Evolutionary conservation across 768 basidiomycete species (phyloP).

Genomic region (Lactifluus piperatus): DNA sequence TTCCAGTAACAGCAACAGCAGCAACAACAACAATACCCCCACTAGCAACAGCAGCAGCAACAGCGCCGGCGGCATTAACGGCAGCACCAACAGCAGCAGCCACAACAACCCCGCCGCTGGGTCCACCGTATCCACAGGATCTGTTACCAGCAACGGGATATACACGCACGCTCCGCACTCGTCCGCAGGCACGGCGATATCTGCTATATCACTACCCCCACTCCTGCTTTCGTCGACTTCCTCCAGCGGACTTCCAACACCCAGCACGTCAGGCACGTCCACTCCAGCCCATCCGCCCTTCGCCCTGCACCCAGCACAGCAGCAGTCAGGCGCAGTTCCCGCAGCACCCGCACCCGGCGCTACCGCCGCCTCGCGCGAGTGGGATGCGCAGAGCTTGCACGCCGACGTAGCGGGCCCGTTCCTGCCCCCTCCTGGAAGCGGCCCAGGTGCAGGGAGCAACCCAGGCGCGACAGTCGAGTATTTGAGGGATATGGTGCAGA

Average conservation of each 20-base stretch:
- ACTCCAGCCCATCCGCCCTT: conserved; percentile 21
- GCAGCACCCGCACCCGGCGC: background rate
- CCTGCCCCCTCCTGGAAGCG: background rate
- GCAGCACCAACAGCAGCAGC: background rate
- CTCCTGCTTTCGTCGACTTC: conserved; percentile 7
- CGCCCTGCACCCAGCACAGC: background rate
- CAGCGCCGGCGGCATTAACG: background rate
- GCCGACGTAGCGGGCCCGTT: conserved; percentile 28
- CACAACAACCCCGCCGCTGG: background rate
- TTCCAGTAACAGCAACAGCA: background rate
- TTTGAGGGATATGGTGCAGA: conserved; percentile 71
- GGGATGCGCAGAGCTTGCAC: conserved; percentile 64
- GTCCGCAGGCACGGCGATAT: background rate
- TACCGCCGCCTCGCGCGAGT: conserved; percentile 38
- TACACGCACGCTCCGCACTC: background rate
- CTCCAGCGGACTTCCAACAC: conserved; percentile 17
- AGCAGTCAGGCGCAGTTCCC: background rate
- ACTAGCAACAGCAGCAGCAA: background rate
- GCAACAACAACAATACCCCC: background rate
- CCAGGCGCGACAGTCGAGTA: conserved; percentile 67
- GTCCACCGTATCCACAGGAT: background rate
- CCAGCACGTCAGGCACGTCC: conserved; percentile 21
- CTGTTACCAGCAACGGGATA: background rate
- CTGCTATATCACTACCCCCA: background rate
- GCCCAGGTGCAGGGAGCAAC: conserved; percentile 1